Evolutionary conservation across 2,329 filamentous ascomycete genomes (phyloP).

Genomic region (Huntiella decipiens): DNA sequence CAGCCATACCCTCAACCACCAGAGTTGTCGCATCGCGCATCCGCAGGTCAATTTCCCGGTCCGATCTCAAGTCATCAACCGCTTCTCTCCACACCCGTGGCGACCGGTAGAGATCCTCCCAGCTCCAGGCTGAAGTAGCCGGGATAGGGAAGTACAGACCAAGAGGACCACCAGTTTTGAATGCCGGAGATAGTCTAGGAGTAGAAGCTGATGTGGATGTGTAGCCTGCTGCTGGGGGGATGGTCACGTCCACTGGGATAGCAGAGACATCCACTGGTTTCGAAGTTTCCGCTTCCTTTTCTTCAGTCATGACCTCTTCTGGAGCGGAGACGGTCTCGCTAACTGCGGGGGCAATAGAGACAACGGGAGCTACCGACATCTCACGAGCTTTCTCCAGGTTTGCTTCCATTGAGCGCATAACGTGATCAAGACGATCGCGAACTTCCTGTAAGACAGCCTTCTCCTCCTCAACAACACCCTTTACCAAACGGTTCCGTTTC

Average conservation of each 20-base stretch:
- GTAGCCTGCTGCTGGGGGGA: not conserved
- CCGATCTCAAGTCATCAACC: slow-evolving; percentile 15
- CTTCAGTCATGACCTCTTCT: not conserved
- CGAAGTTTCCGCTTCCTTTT: not conserved
- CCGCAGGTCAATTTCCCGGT: slow-evolving; percentile 40
- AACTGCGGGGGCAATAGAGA: not conserved
- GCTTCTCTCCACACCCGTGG: slow-evolving; percentile 8
- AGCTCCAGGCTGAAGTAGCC: slow-evolving; percentile 1
- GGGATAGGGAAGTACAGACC: slow-evolving; percentile 9
- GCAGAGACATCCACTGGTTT: not conserved
- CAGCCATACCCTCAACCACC: slow-evolving; percentile 36
- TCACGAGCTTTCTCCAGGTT: slow-evolving; percentile 9
- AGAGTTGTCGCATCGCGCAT: slow-evolving; percentile 55
- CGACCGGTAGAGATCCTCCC: slow-evolving; percentile 8
- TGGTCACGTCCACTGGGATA: not conserved
- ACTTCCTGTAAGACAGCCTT: slow-evolving; percentile 36
- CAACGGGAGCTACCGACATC: not conserved
- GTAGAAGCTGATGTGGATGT: not conserved
- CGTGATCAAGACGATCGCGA: slow-evolving; percentile 12
- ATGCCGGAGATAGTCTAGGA: slow-evolving; percentile 3
- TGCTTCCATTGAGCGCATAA: slow-evolving; percentile 10
- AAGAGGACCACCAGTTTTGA: slow-evolving; percentile 2
- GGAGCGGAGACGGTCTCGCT: not conserved
- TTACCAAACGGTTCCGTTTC: slow-evolving; percentile 63
- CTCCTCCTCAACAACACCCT: slow-evolving; percentile 64